Evolutionary conservation across 306 rosid genomes (phyloP), one percentile per base, ranked within the genome.

Genomic region (Prunus mume): DNA sequence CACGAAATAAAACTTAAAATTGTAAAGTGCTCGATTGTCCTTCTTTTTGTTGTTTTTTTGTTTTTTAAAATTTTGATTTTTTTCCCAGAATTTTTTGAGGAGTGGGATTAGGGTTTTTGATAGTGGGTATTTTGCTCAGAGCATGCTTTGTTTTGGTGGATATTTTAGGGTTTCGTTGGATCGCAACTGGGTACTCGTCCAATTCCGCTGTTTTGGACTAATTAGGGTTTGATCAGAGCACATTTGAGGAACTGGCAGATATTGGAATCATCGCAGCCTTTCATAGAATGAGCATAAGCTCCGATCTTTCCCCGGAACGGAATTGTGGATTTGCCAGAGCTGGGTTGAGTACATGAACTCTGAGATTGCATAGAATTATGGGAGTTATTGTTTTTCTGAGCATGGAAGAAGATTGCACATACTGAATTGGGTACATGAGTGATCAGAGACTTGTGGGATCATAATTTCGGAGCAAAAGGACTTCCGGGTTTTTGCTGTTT

Each of bases 381-480:
- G 71, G 76, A 74, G 64, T 68, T 80, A 22, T 60, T 85, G 83
- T 34, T 75, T 79, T 57, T 77, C 12, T 82, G 82, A 81, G 84
- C 86, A 89, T 89, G 93, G 98, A 90, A 88, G 86, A 89, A 84
- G 91, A 88, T 85, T 91, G 93, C 71, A 32, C 87, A 50, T 86
- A 85, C 57, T 67, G 46, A 80, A 77, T 79, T 76, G 69, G 61
- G 69, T 83, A 64, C 70, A 49, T 52, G 84, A 83, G 85, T 79
- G 94, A 85, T 90, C 83, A 80, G 45, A 66, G 82, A 68, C 69
- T 79, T 82, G 71, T 57, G 25, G 68, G 70, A 68, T 77, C 50
- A 9, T 32, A 58, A 66, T 80, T 81, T 61, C 47, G 61, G 79
- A 50, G 83, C 52, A 45, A 45, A 49, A 77, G 86, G 55, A 75